Percentiles rank a stretch among this genome's conserved stretches.
These are phyloP conservation scores for Kazachstania sp. DNA, from an alignment of 1,139 yeast genomes.

Conservation along the genomic window DNA sequence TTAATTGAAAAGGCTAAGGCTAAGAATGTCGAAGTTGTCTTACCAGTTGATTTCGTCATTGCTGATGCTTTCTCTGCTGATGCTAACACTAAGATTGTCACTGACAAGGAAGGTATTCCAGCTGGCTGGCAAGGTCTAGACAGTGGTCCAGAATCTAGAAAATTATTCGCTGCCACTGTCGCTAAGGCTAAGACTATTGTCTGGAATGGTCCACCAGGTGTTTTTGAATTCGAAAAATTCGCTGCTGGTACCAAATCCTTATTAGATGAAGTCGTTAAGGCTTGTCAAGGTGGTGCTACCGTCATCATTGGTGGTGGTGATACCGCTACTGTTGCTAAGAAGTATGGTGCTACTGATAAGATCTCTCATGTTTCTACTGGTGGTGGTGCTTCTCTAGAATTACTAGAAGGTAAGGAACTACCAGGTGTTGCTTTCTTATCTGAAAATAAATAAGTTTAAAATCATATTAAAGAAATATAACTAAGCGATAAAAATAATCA, in stretches of 20 bases:
- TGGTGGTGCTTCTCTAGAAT: slow-evolving; percentile 82
- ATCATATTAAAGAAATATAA: neutral
- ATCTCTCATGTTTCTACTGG: slow-evolving; percentile 96
- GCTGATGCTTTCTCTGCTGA: slow-evolving; percentile 89
- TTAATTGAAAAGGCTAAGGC: slow-evolving; percentile 59
- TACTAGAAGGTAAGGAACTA: slow-evolving; percentile 10
- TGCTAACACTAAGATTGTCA: slow-evolving; percentile 71
- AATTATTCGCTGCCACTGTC: slow-evolving; percentile 67
- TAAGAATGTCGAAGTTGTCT: slow-evolving; percentile 79
- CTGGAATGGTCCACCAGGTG: slow-evolving; percentile 37
- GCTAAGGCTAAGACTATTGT: slow-evolving; percentile 90
- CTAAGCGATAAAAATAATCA: too few relatives aligned
- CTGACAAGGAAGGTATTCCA: slow-evolving; percentile 38
- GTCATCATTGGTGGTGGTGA: slow-evolving; percentile 99
- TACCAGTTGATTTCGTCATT: slow-evolving; percentile 89
- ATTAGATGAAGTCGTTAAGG: slow-evolving; percentile 75
- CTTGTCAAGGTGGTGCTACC: slow-evolving; percentile 80
- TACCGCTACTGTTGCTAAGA: slow-evolving; percentile 97
- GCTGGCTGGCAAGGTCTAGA: slow-evolving; percentile 86
- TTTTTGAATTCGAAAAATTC: slow-evolving; percentile 86
- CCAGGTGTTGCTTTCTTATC: slow-evolving; percentile 12
- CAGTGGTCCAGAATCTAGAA: slow-evolving; percentile 76
- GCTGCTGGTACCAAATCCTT: slow-evolving; percentile 81
- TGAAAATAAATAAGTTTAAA: neutral
- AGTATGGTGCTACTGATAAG: slow-evolving; percentile 88